phyloP scores from a whole-genome alignment of 331 rosid species.

The Quercus lobata region DNA sequence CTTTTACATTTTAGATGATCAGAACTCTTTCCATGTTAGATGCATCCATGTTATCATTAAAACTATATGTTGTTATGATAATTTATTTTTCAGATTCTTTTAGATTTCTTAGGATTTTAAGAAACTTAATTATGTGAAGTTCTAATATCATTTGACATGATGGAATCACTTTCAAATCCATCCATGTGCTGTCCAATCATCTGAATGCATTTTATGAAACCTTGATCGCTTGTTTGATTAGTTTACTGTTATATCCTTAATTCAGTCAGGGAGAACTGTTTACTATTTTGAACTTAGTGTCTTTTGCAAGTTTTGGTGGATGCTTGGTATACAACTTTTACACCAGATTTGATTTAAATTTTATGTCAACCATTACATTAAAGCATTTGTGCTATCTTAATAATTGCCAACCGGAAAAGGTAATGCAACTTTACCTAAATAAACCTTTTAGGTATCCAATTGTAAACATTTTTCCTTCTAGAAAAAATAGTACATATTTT shows the following conservation, averaged over 20 bases:
- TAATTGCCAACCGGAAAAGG: background rate
- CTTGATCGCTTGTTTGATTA: background rate
- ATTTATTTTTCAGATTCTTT: too few species aligned
- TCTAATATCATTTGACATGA: background rate
- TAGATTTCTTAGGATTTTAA: background rate
- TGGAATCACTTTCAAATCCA: background rate
- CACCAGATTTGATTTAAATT: background rate
- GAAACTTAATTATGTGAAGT: background rate
- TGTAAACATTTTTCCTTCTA: constrained; percentile 1
- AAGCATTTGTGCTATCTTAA: background rate
- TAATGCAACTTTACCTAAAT: background rate
- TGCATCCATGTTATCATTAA: too few species aligned
- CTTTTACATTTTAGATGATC: too few species aligned
- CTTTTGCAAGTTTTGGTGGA: background rate
- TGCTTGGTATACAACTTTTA: background rate
- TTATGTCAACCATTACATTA: background rate
- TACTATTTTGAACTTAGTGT: background rate
- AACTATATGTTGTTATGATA: too few species aligned
- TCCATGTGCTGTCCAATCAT: background rate
- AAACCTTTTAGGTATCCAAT: background rate
- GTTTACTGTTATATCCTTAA: background rate
- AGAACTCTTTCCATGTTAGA: too few species aligned
- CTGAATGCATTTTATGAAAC: background rate
- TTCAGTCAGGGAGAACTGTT: too few species aligned
- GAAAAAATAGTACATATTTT: constrained; percentile 9